Evolutionary conservation across 176 grass and related monocot species (phyloP).

Genomic region (Tuctoria greenei): DNA sequence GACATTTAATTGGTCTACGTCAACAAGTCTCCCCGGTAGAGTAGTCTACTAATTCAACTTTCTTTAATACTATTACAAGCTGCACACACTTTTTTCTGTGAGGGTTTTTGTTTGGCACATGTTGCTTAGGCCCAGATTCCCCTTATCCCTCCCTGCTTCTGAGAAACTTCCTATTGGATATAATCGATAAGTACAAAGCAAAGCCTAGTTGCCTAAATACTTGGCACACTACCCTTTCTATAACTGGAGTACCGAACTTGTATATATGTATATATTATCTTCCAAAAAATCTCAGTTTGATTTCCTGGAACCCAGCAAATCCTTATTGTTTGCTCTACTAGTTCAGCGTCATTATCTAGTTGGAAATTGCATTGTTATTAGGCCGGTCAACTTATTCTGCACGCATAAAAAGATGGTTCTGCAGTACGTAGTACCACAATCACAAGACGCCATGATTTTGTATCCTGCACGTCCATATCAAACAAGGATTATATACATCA

Average conservation of each 20-base stretch:
- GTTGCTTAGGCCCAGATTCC: background rate
- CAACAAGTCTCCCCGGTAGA: background rate
- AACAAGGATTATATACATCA: background rate
- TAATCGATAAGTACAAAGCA: conserved; percentile 6
- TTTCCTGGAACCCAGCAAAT: background rate
- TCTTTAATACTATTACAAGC: background rate
- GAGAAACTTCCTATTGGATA: conserved; percentile 19
- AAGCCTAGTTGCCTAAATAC: conserved; percentile 1
- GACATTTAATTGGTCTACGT: too few relatives aligned
- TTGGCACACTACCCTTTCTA: conserved; percentile 7
- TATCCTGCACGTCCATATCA: conserved; percentile 27
- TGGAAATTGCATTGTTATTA: background rate
- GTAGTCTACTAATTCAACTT: background rate
- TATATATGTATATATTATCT: background rate
- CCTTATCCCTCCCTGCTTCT: background rate
- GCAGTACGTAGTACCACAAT: background rate
- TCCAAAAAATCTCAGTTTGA: background rate
- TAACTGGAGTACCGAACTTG: background rate
- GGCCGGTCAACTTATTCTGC: background rate
- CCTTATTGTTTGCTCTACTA: background rate
- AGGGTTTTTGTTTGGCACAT: background rate
- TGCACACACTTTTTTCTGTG: background rate
- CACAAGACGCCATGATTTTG: background rate
- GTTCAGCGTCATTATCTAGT: background rate
- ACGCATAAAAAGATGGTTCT: background rate